Base-by-base conservation (phyloP, 805 yeast species). In the Hanseniaspora pseudoguilliermondii region DNA sequence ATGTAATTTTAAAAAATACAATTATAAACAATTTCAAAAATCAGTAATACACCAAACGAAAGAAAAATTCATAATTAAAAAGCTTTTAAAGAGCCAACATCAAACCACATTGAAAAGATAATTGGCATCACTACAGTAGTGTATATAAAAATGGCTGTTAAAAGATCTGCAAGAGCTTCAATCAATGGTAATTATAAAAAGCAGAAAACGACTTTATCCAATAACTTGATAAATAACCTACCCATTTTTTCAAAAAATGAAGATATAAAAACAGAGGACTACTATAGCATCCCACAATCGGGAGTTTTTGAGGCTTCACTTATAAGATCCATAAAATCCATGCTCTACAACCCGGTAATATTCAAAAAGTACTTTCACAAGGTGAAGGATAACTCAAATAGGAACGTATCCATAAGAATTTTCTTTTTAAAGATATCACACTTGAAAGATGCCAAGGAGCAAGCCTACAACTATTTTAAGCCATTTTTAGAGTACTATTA, bases 341-440 rank as follows among this genome's bases (percentile, higher is more conserved):
- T 53, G 7, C 39, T 53, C 7, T 25, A 38, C 36, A 47, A 38
- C 36, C 56, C 56, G 8, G 27, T 53, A 6, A 53, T 53, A 11
- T 53, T 53, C 41, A 53, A 53, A 23, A 53, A 53, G 21, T 53
- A 53, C 23, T 53, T 38, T 32, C 56, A 53, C 25, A 53, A 46
- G 39, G 42, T 53, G 5, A 44, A 48, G 39, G 56, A 53, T 32
- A 53, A 44, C 29, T 44, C 48, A 3, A 53, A 53, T n/a, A 44
- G 42, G 20, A 44, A 44, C 18, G 48, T 44, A 3, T 44, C 56
- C 16, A 53, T 53, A 20, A 53, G 43, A 32, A 36, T 53, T 9
- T 53, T 46, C 29, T 53, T 53, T 32, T 39, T 53, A 32, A 53
- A 46, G 34, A 21, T 46, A n/a, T 35, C 36, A 5, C 20, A 39